Evolutionary conservation across 768 basidiomycete species (phyloP).

Genomic region (Pisolithus microcarpus): DNA sequence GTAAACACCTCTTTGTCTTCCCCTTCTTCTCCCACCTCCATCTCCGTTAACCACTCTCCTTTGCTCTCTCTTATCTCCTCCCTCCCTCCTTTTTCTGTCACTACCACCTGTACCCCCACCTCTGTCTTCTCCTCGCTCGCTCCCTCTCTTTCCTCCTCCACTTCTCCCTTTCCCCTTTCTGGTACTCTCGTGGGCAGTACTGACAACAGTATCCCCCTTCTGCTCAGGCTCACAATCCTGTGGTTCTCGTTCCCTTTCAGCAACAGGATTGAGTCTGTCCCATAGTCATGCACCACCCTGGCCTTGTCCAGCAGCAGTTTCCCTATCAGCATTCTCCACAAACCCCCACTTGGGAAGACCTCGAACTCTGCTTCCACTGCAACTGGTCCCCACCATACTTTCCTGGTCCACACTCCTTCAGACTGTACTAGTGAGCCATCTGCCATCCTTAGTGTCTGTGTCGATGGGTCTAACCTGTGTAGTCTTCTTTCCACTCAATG

Average conservation of each 20-base stretch:
- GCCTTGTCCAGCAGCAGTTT: slow-evolving; percentile 13
- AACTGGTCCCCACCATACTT: slow-evolving; percentile 9
- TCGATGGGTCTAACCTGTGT: not conserved
- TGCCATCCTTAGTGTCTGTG: not conserved
- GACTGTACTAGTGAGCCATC: not conserved
- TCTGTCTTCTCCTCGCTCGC: not conserved
- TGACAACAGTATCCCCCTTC: no score
- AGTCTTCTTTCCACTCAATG: not conserved
- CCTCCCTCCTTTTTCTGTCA: no score
- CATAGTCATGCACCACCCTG: slow-evolving; percentile 11
- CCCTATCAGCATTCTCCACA: slow-evolving; percentile 10
- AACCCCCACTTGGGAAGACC: slow-evolving; percentile 17
- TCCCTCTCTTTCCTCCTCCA: not conserved
- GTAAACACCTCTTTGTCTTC: slow-evolving; percentile 5
- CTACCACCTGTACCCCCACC: no score
- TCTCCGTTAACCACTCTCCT: no score
- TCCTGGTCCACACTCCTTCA: not conserved
- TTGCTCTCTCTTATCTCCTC: not conserved
- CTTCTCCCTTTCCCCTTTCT: not conserved
- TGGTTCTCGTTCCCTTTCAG: no score
- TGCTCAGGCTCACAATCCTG: no score
- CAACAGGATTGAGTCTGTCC: not conserved
- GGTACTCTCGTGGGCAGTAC: no score
- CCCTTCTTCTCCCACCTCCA: no score
- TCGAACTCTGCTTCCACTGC: slow-evolving; percentile 9